Percentiles rank a stretch among this genome's conserved stretches.
Conservation (phyloP, 2,329 filamentous ascomycete genomes). For the Penicillium sp. region DNA sequence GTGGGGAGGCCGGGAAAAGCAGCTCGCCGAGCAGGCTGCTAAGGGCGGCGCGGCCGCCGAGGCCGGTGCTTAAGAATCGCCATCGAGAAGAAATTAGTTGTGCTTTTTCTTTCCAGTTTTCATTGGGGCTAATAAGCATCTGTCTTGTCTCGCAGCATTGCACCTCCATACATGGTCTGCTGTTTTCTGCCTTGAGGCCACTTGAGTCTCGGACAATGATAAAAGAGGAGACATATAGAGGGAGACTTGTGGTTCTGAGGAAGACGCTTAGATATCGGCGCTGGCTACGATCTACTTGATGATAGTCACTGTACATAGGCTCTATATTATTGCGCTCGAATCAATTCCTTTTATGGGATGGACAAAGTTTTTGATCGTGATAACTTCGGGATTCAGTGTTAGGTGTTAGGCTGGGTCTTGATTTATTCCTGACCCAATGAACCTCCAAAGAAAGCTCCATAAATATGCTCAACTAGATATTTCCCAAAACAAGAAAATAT, state of each 20-base stretch:
- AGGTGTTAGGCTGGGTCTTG: background rate
- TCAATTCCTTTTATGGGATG: slow-evolving; percentile 2
- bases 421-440: background rate
- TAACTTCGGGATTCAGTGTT: background rate
- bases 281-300: slow-evolving; percentile 1
- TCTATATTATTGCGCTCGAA: slow-evolving; percentile 12
- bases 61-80: slow-evolving; percentile 21
- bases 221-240: slow-evolving; percentile 10
- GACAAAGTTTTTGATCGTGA: background rate
- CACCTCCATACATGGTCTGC: slow-evolving; percentile 8
- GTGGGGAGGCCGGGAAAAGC: slow-evolving; percentile 37
- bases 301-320: slow-evolving; percentile 19
- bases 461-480: background rate
- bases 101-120: slow-evolving; percentile 10
- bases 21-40: slow-evolving; percentile 31
- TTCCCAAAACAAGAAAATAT: slow-evolving; percentile 2
- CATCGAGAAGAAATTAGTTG: slow-evolving; percentile 1
- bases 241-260: slow-evolving; percentile 4
- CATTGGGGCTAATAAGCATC: slow-evolving; percentile 7
- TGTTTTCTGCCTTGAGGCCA: background rate
- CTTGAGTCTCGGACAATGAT: background rate
- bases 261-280: slow-evolving; percentile 3
- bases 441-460: background rate
- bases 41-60: slow-evolving; percentile 25
- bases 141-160: slow-evolving; percentile 10